phyloP scores from a whole-genome alignment of 805 yeast genomes.

The Starmerella sp. region DNA sequence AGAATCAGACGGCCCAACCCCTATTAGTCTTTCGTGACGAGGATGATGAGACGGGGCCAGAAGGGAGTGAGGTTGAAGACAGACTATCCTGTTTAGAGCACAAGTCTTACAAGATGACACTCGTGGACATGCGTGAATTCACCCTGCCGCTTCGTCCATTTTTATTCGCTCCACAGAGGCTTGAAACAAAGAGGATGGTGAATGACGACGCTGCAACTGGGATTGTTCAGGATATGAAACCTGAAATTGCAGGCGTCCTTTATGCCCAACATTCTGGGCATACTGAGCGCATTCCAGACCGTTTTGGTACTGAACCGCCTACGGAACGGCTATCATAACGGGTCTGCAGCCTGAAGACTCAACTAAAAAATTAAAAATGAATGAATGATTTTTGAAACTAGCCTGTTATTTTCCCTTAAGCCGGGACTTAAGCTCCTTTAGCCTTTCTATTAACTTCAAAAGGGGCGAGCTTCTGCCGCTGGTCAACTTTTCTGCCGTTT shows the following conservation, averaged over 20 bases:
- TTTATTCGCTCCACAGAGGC: neutral
- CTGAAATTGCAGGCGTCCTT: neutral
- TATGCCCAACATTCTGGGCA: constrained; percentile 6
- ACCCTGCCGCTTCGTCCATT: neutral
- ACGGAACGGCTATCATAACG: neutral
- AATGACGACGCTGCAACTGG: neutral
- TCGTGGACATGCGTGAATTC: neutral
- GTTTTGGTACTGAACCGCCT: neutral
- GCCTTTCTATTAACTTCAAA: neutral
- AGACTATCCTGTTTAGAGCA: neutral
- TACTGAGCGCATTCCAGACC: constrained; percentile 4
- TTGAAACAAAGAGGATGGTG: neutral
- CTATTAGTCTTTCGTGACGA: neutral
- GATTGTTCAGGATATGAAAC: neutral
- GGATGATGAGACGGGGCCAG: neutral
- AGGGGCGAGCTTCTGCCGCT: neutral
- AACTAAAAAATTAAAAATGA: no score
- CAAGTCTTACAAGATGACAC: neutral
- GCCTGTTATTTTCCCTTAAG: no score
- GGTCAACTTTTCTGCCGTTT: neutral
- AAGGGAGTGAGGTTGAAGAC: neutral
- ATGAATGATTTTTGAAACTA: no score
- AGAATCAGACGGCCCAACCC: no score
- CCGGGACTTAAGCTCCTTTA: neutral
- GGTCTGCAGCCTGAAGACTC: neutral